A percentile compares a stretch with the other conserved stretches of the same genome.
These are phyloP conservation scores for Cladophialophora psammophila DNA, from an alignment of 2,329 filamentous ascomycete species.

Conservation along the genomic window DNA sequence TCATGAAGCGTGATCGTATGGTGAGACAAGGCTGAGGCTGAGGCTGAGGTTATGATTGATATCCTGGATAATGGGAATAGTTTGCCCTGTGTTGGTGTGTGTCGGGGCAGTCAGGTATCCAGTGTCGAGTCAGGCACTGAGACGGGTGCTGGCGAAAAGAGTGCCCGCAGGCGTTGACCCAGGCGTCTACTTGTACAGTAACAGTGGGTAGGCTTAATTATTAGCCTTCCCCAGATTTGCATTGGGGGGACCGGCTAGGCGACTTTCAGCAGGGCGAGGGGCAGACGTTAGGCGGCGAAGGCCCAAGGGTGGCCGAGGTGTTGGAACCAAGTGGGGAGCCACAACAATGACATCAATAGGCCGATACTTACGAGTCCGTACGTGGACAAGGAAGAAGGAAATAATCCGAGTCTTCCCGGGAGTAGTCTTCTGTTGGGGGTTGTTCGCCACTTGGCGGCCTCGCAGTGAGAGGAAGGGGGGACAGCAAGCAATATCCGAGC, in stretches of 20 bases:
- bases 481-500: conserved; percentile 10
- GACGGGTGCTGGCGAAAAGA: neutral
- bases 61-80: neutral
- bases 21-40: neutral
- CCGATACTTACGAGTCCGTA: neutral
- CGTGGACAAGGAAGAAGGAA: neutral
- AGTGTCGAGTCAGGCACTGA: too few species aligned
- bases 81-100: neutral
- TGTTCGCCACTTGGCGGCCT: neutral
- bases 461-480: neutral
- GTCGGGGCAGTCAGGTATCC: too few species aligned
- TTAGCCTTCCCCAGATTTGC: conserved; percentile 21
- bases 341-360: neutral
- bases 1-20: neutral
- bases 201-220: conserved; percentile 14
- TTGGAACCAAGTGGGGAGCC: conserved; percentile 1
- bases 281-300: neutral
- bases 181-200: neutral
- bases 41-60: neutral
- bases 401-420: conserved; percentile 20
- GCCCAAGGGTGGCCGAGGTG: neutral
- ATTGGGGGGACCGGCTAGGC: neutral
- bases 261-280: neutral
- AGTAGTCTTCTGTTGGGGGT: conserved; percentile 2
- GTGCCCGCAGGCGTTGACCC: neutral